Base-by-base conservation (phyloP, 2,329 filamentous ascomycete genomes). In the Xylaria sp. region DNA sequence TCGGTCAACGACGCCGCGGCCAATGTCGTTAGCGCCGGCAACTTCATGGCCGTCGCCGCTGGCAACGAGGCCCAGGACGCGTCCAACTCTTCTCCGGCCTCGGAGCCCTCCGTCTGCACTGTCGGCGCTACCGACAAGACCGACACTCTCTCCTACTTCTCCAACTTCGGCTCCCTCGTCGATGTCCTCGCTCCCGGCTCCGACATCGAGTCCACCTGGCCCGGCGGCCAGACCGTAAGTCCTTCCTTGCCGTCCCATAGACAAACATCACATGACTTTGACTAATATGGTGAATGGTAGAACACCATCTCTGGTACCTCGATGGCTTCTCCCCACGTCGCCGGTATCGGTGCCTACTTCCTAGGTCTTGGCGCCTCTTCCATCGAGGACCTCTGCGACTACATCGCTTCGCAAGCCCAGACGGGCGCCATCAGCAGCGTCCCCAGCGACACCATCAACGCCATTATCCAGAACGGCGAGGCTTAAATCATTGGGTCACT, bases 281-380 rank as follows among this genome's bases (percentile, higher is more conserved):
- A 49, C 62, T 66, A 33, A 66, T 54, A 18, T 2, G 31, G 54
- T 28, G 9, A 23, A 25, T 82, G 83, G 25, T 82, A 76, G 10
- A 78, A 79, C 51, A 81, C 75, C 28, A 82, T 89, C 74, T 85
- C 82, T 12, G 89, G 89, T 55, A 91, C 89, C 7, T 88, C 85
- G 33, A 90, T 90, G 88, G 87, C 89, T 1, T 80, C 83, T 12
- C 89, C 89, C 0, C 88, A 90, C 75, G 82, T 91, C 63, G 83
- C 86, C 36, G 89, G 89, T 18, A 76, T 91, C n/a, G 87, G 84
- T 6, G 82, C 86, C 10, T 90, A 90, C 77, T 78, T 90, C 57
- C 75, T 86, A 69, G 81, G 77, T n/a, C 78, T 85, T 2, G 84
- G 67, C 18, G 86, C 75, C 70, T 73, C 51, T 71, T 79, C 73